These are phyloP conservation scores for Osmanthus fragrans DNA, from an alignment of 257 asterid genomes.

Conservation along the genomic window DNA sequence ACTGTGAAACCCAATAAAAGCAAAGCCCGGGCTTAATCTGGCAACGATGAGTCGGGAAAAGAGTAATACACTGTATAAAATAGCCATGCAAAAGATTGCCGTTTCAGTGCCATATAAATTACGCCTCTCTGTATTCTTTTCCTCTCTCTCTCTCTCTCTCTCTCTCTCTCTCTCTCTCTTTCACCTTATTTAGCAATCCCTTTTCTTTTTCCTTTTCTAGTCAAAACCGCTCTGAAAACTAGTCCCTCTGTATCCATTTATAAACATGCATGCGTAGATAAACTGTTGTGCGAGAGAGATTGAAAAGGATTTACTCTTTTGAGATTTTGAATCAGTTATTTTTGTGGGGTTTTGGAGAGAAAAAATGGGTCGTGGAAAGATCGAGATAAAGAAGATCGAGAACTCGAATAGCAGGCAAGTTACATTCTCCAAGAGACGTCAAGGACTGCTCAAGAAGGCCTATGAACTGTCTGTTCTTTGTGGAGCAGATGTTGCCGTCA, in stretches of 20 bases:
- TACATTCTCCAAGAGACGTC: slow-evolving; percentile 71
- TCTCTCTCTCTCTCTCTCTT: too few species aligned
- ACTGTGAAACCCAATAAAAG: slow-evolving; percentile 27
- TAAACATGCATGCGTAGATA: slow-evolving; percentile 4
- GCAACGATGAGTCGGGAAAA: slow-evolving; percentile 32
- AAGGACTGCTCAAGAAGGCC: slow-evolving; percentile 77
- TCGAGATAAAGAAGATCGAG: slow-evolving; percentile 80
- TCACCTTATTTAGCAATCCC: slow-evolving; percentile 37
- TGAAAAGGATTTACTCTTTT: background rate
- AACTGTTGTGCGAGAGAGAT: background rate
- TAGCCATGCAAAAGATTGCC: slow-evolving; percentile 70
- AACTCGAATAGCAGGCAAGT: slow-evolving; percentile 76
- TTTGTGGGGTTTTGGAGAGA: slow-evolving; percentile 32
- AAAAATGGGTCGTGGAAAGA: slow-evolving; percentile 76
- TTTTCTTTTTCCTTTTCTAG: slow-evolving; percentile 13
- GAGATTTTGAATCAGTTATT: slow-evolving; percentile 14
- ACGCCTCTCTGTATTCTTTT: slow-evolving; percentile 48
- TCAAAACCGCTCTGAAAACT: slow-evolving; percentile 12
- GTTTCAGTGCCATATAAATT: slow-evolving; percentile 54
- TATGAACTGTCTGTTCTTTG: slow-evolving; percentile 74
- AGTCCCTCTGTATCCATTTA: background rate
- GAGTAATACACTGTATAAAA: slow-evolving; percentile 51
- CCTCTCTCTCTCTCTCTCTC: slow-evolving; percentile 3
- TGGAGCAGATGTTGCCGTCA: slow-evolving; percentile 75
- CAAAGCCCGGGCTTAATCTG: slow-evolving; percentile 37